Conservation (phyloP, 805 yeast genomes). For the Yarrowia keelungensis region DNA sequence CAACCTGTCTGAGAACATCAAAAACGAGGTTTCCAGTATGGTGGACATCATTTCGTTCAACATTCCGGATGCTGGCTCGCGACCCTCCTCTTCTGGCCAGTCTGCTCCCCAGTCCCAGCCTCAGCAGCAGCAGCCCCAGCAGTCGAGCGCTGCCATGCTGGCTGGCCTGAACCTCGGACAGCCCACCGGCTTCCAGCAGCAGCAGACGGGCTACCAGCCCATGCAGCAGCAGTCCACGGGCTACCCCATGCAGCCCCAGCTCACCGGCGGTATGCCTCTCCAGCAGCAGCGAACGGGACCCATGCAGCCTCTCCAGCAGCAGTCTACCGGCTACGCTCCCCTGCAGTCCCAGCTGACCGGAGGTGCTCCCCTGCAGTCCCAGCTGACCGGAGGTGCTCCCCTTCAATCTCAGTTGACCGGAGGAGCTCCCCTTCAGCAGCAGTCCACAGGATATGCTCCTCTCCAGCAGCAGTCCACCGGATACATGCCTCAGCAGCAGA, state of each 20-base stretch:
- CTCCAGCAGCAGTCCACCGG: constrained; percentile 48
- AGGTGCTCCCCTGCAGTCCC: constrained; percentile 51
- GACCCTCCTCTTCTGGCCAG: constrained; percentile 1
- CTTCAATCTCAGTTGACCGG: constrained; percentile 48
- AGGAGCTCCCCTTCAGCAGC: constrained; percentile 47
- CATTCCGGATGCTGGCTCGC: constrained; percentile 59
- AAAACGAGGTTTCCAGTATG: constrained; percentile 85
- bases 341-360: constrained; percentile 56
- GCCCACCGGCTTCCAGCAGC: constrained; percentile 11
- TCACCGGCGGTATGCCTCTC: constrained; percentile 45
- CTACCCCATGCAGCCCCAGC: constrained; percentile 48
- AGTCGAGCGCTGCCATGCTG: constrained; percentile 43
- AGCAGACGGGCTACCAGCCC: constrained; percentile 43
- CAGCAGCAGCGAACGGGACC: constrained; percentile 49
- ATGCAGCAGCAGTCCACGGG: constrained; percentile 49
- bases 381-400: constrained; percentile 58
- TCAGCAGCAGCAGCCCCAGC: constrained; percentile 40
- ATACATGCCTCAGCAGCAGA: constrained; percentile 34
- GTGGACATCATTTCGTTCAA: constrained; percentile 86
- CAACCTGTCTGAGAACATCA: constrained; percentile 71
- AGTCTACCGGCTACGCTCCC: constrained; percentile 52
- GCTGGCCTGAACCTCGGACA: constrained; percentile 27
- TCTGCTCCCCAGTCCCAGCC: constrained; percentile 22
- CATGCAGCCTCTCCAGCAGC: constrained; percentile 46
- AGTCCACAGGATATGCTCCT: constrained; percentile 57